Conservation (phyloP, 148 eudicot species). For the Tetragonia tetragonoides region DNA sequence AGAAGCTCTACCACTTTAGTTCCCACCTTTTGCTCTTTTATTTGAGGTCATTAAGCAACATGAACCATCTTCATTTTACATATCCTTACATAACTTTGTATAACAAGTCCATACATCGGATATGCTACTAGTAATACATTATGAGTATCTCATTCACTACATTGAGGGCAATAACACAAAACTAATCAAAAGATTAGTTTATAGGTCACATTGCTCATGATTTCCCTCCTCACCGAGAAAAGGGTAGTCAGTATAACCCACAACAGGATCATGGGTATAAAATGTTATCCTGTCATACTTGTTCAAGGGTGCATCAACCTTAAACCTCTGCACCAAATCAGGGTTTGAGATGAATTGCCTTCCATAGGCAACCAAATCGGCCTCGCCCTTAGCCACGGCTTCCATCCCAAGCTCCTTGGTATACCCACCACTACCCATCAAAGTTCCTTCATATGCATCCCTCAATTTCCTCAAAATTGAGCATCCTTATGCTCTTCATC, state of each 20-base stretch:
- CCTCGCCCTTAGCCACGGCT: constrained; percentile 64
- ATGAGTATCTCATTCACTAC: too few species aligned
- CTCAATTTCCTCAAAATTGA: constrained; percentile 45
- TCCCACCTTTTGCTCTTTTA: too few species aligned
- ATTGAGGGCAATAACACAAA: too few species aligned
- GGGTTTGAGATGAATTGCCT: constrained; percentile 71
- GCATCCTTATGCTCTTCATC: constrained; percentile 60
- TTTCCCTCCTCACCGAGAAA: constrained; percentile 26
- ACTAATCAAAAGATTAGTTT: too few species aligned
- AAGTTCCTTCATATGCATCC: constrained; percentile 53
- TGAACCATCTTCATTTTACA: too few species aligned
- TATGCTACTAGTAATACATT: too few species aligned
- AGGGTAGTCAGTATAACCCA: constrained; percentile 87
- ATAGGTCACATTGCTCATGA: too few species aligned
- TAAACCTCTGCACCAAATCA: constrained; percentile 69
- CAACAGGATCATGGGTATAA: constrained; percentile 33
- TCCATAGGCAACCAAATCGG: constrained; percentile 78
- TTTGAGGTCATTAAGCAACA: too few species aligned
- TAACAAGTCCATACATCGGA: too few species aligned
- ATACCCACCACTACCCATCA: constrained; percentile 74
- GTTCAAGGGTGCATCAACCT: constrained; percentile 55
- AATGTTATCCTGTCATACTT: constrained; percentile 62
- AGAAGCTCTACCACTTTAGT: too few species aligned
- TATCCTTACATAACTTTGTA: too few species aligned
- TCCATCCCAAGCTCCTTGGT: constrained; percentile 58